A percentile compares a stretch with the other conserved stretches of the same genome.
Conservation (phyloP, 495 filamentous ascomycete species). For the Neurospora sp. region DNA sequence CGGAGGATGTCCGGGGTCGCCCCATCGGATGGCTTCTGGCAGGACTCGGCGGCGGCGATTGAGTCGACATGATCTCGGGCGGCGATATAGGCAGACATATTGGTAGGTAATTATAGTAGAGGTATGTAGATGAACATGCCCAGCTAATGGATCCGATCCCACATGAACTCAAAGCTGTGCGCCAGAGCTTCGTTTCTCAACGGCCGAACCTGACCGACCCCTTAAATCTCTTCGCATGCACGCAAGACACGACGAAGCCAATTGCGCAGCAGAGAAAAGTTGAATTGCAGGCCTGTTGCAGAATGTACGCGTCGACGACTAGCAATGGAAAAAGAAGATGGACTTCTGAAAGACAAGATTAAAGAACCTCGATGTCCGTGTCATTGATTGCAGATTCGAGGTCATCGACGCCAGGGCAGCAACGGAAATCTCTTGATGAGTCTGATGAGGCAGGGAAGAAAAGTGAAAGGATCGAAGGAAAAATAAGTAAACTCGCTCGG, state of each 20-base stretch:
- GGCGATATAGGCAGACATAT: not conserved
- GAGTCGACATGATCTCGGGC: not conserved
- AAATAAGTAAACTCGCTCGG: constrained; percentile 1
- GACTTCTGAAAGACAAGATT: constrained; percentile 10
- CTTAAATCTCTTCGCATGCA: not conserved
- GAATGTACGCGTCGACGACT: not conserved
- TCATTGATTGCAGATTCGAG: not conserved
- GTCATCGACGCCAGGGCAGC: not conserved
- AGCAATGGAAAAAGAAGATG: constrained; percentile 1
- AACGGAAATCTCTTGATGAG: not conserved
- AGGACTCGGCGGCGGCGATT: not conserved
- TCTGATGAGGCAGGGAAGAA: not conserved
- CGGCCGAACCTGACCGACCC: constrained; percentile 4
- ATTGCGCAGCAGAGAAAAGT: not conserved
- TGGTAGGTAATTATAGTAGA: not conserved
- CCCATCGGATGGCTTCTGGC: not conserved
- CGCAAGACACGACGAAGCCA: constrained; percentile 6
- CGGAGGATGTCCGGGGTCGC: not conserved
- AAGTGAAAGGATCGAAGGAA: constrained; percentile 4
- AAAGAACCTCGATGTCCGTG: not conserved
- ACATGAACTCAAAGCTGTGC: constrained; percentile 5
- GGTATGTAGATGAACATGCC: not conserved
- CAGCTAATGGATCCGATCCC: not conserved
- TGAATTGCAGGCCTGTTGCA: constrained; percentile 9
- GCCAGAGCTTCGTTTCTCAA: constrained; percentile 4